A percentile compares a stretch with the other conserved stretches of the same genome.
These are phyloP conservation scores for Aspergillus candidus DNA, from an alignment of 2,329 filamentous ascomycete species.

Conservation along the genomic window DNA sequence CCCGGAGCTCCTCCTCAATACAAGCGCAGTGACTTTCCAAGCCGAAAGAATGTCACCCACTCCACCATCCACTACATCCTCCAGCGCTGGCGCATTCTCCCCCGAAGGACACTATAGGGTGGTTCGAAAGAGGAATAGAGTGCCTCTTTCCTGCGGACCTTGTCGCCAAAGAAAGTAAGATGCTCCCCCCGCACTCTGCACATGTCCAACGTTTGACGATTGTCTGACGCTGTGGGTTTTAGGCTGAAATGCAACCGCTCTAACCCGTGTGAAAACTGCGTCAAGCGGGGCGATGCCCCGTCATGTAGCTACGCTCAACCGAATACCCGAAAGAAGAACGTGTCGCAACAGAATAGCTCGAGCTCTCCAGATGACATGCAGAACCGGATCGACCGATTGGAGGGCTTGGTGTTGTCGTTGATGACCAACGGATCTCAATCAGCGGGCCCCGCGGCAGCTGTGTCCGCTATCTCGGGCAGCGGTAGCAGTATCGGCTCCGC, in stretches of 20 bases:
- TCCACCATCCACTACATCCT: slow-evolving; percentile 58
- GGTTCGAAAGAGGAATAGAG: slow-evolving; percentile 83
- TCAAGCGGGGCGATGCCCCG: slow-evolving; percentile 73
- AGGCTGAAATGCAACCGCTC: slow-evolving; percentile 88
- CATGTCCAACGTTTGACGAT: too few species aligned
- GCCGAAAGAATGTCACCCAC: slow-evolving; percentile 32
- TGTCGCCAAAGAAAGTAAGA: slow-evolving; percentile 85
- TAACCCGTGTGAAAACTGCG: slow-evolving; percentile 89
- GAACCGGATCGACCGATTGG: slow-evolving; percentile 90
- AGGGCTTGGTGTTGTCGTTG: slow-evolving; percentile 82
- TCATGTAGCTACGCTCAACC: slow-evolving; percentile 77
- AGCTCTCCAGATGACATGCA: slow-evolving; percentile 90
- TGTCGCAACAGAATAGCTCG: slow-evolving; percentile 49
- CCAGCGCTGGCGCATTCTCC: slow-evolving; percentile 65
- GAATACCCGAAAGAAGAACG: slow-evolving; percentile 64
- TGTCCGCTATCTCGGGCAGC: slow-evolving; percentile 47
- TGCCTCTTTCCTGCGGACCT: slow-evolving; percentile 85
- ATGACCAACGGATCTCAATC: slow-evolving; percentile 81
- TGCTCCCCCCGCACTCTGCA: slow-evolving; percentile 7
- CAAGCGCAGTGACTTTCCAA: too few species aligned
- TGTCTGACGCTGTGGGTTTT: too few species aligned
- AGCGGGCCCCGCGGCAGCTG: slow-evolving; percentile 53
- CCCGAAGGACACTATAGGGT: slow-evolving; percentile 82
- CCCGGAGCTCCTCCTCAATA: neutral
- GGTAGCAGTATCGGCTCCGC: slow-evolving; percentile 36